Evolutionary conservation across 1,284 basidiomycete genomes (phyloP), one percentile per base, ranked within the genome.

Genomic region (Heterobasidion irregulare): DNA sequence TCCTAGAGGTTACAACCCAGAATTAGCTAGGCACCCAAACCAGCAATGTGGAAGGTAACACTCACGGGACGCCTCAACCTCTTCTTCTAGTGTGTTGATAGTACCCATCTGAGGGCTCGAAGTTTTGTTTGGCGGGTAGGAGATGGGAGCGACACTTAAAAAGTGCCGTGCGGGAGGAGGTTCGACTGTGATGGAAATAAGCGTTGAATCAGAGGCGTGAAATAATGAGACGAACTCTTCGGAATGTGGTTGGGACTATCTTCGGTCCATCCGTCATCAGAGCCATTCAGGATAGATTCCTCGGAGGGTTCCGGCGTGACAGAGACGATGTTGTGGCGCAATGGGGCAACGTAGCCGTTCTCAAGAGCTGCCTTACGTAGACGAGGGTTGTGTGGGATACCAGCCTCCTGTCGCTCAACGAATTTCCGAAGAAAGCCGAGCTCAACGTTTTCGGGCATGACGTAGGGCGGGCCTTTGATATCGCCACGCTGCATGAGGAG

Each of bases 401-500:
- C 79, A 26, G 79, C 74, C 8, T 80, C 76, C 64, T 89, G 86
- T 55, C 86, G 77, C 63, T 90, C 87, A 65, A 89, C 81, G 65
- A 89, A 89, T 68, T 85, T 87, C 58, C 85, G 81, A 55, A 89
- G 78, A 70, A 89, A 89, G 0, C 80, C 70, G 59, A 89, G 75
- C 64, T 89, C 86, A 64, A 88, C 66, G 61, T 86, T 79, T 64
- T 89, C 87, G 15, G 84, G 77, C 87, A 89, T 89, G 58, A 78
- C 64, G 67, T 89, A 89, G 26, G 87, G 86, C 1, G 86, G 86
- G 13, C 86, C 86, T 63, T 84, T 83, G 43, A 89, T 89, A 61
- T 89, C 87, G 62, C 86, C 86, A 64, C 89, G 89, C 66, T 89
- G 86, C 83, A 89, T 89, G 61, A 90, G 79, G 1, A 89, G 73